phyloP scores from a whole-genome alignment of 768 basidiomycete genomes.

The Phanerochaete sordida region DNA sequence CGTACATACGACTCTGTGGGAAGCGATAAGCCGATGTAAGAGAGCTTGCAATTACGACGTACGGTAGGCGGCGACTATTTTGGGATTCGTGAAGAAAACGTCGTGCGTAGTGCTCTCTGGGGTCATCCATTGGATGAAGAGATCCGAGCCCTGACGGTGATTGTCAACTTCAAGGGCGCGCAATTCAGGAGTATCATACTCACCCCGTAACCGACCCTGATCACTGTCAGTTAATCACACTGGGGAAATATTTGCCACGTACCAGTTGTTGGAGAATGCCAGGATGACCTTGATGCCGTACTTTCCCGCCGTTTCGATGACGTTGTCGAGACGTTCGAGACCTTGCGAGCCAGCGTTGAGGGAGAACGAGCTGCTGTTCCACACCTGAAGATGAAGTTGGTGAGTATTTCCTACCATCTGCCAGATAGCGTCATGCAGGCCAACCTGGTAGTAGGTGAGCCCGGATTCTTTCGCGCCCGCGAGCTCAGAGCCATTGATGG shows the following conservation, averaged over 20 bases:
- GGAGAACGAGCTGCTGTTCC: conserved; percentile 45
- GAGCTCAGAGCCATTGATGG: conserved; percentile 38
- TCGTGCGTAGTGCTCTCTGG: conserved; percentile 24
- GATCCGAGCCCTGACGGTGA: conserved; percentile 29
- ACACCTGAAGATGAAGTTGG: conserved; percentile 32
- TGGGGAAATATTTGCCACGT: conserved; percentile 8
- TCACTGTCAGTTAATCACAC: background rate
- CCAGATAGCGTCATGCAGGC: background rate
- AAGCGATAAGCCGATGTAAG: background rate
- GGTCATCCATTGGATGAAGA: conserved; percentile 29
- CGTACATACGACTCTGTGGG: conserved; percentile 9
- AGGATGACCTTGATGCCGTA: conserved; percentile 50
- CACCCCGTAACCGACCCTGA: conserved; percentile 56
- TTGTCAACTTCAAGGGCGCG: too few relatives aligned
- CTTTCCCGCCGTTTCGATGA: conserved; percentile 45
- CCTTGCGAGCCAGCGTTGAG: conserved; percentile 54
- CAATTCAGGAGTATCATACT: background rate
- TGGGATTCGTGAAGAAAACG: conserved; percentile 27
- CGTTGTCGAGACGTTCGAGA: conserved; percentile 48
- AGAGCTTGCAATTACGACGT: background rate
- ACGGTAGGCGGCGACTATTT: conserved; percentile 28
- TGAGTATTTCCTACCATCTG: background rate
- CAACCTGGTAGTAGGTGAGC: conserved; percentile 49
- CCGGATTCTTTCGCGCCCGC: conserved; percentile 37
- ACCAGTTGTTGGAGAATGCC: conserved; percentile 58